Base-by-base conservation (phyloP, 73 alveolate species). In the Symbiodinium natans region DNA sequence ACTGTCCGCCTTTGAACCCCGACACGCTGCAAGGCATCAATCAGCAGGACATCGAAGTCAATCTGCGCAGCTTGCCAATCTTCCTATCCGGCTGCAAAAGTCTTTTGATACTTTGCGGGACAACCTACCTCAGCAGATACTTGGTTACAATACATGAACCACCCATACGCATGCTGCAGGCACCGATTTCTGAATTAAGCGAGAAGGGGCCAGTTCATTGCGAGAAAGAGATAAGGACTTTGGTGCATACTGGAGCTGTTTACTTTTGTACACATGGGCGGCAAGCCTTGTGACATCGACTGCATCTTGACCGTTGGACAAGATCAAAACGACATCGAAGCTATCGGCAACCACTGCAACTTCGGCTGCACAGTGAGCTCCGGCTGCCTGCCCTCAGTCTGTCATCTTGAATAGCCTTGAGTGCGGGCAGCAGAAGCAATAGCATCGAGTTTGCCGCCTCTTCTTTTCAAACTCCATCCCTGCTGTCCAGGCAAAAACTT, bases 211-310 rank as follows among this genome's bases (percentile, higher is more conserved):
- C n/a, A n/a, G n/a, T n/a, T n/a, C n/a, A n/a, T n/a, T 63, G 36
- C 36, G 1, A 17, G 17, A 29, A 29, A 63, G 36, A 63, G 80
- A 27, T 56, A 9, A 90, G 97, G 97, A 68, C 88, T 90, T 27
- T 90, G 97, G 97, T 90, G 97, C 40, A 85, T 90, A 34, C 89
- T 90, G 46, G 97, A 90, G 41, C 97, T 90, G 46, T 90, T 90
- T 40, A 90, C 97, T 9, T 90, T 90, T 34, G 97, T 90, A 36
- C 97, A 90, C 52, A 90, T 90, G 97, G 97, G 97, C 4, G 97
- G 97, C 21, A 90, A 90, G 97, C 77, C 97, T 19, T 90, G 48
- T 36, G 97, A 90, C 88, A 90, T 90, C 52, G 41, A 68, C 9
- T 90, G 97, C 52, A 41, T 90, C 80, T 17, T 63, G 80, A 25